These are phyloP conservation scores for Tetrahymena borealis DNA, from an alignment of 73 alveolate genomes.

Conservation along the genomic window DNA sequence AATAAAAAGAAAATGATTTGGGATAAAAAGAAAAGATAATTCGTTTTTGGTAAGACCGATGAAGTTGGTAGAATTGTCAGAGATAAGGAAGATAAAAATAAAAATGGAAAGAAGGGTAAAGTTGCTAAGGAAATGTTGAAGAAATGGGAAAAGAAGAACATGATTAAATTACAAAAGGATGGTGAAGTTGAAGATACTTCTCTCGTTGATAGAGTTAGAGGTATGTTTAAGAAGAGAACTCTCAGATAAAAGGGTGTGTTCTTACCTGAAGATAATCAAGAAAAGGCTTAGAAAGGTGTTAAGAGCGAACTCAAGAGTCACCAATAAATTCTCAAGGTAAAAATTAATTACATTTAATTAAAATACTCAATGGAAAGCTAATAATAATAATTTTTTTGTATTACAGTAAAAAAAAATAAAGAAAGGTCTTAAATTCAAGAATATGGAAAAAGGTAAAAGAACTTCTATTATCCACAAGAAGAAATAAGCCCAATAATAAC, in stretches of 20 bases:
- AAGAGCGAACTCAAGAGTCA: constrained; percentile 15
- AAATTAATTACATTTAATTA: too few species aligned
- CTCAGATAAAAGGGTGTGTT: constrained; percentile 36
- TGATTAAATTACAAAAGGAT: constrained; percentile 43
- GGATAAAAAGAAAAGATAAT: constrained; percentile 64
- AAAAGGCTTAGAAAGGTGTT: not conserved
- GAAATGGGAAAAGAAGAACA: constrained; percentile 68
- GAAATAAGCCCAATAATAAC: not conserved
- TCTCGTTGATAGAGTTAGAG: constrained; percentile 45
- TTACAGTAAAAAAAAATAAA: constrained; percentile 24
- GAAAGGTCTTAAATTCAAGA: constrained; percentile 26
- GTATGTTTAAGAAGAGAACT: constrained; percentile 40
- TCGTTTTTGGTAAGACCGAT: constrained; percentile 47
- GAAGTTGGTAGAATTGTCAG: constrained; percentile 2
- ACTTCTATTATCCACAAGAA: not conserved
- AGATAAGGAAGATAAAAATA: constrained; percentile 53
- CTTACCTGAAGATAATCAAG: constrained; percentile 5
- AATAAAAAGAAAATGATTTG: constrained; percentile 57
- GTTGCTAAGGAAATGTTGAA: constrained; percentile 49
- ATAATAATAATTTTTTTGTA: too few species aligned
- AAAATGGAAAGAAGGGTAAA: constrained; percentile 43
- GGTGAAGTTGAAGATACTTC: constrained; percentile 63
- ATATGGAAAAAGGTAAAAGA: constrained; percentile 41
- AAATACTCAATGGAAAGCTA: too few species aligned
- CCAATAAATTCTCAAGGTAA: constrained; percentile 22